phyloP scores from a whole-genome alignment of 208 protist genomes.

The Leishmania guyanensis region DNA sequence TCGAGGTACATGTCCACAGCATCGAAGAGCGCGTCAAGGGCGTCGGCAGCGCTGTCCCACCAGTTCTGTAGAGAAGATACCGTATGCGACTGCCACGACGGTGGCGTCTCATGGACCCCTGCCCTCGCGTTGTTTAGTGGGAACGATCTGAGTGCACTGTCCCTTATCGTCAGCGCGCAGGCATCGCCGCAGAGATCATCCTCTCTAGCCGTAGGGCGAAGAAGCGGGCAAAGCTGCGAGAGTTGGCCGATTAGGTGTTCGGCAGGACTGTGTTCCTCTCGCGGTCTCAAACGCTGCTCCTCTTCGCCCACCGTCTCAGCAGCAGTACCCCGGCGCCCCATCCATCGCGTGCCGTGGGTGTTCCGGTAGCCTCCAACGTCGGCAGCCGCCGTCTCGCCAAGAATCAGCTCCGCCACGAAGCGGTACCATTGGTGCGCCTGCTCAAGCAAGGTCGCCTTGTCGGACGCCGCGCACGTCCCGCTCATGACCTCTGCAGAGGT shows the following conservation, averaged over 20 bases:
- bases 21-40: constrained; percentile 6
- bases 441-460: constrained; percentile 4
- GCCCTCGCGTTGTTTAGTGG: neutral
- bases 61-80: neutral
- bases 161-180: neutral
- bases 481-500: neutral
- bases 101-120: neutral
- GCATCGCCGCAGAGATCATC: neutral
- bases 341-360: neutral
- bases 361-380: constrained; percentile 21
- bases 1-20: constrained; percentile 11
- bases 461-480: neutral
- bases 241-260: neutral
- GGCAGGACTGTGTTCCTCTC: neutral
- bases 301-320: neutral
- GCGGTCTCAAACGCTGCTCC: neutral
- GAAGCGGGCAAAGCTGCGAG: constrained; percentile 4
- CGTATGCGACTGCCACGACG: neutral
- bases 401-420: constrained; percentile 22
- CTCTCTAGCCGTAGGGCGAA: neutral
- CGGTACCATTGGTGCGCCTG: constrained; percentile 24
- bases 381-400: constrained; percentile 26
- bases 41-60: constrained; percentile 5
- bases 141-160: too few relatives aligned
- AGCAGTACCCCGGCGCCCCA: neutral